A percentile compares a stretch with the other conserved stretches of the same genome.
Evolutionary conservation across 768 basidiomycete genomes (phyloP).

Genomic region (Naganishia onofrii): DNA sequence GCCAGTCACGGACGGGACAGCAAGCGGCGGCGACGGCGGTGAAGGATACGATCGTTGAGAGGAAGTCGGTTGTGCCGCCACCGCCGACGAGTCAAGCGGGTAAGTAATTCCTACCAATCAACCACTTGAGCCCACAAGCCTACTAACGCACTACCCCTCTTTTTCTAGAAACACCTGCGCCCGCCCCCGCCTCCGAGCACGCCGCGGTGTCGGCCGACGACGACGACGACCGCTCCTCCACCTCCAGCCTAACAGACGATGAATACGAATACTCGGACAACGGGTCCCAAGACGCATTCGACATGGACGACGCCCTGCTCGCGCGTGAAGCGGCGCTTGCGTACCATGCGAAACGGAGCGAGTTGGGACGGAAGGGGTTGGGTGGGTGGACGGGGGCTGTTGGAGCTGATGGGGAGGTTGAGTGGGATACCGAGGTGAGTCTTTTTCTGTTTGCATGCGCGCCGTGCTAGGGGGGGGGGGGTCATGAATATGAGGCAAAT

Average conservation of each 20-base stretch:
- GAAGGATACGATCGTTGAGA: not conserved
- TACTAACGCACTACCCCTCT: too few relatives aligned
- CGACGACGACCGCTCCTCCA: conserved; percentile 20
- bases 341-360: conserved; percentile 31
- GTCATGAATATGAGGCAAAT: too few relatives aligned
- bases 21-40: conserved; percentile 1
- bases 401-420: conserved; percentile 25
- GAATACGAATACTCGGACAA: conserved; percentile 33
- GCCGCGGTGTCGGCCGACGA: not conserved
- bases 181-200: too few relatives aligned
- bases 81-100: not conserved
- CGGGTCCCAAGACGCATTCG: conserved; percentile 30
- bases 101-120: not conserved
- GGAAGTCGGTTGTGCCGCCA: not conserved
- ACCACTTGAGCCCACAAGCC: too few relatives aligned
- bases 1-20: not conserved
- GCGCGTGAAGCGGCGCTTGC: conserved; percentile 32
- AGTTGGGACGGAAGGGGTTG: conserved; percentile 28
- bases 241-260: conserved; percentile 3
- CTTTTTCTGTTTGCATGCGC: too few relatives aligned
- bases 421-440: conserved; percentile 30
- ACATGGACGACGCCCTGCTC: conserved; percentile 31
- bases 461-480: not conserved
- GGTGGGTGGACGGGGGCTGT: conserved; percentile 33
- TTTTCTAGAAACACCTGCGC: too few relatives aligned